Percentiles rank a stretch among this genome's conserved stretches.
Evolutionary conservation across 2,329 filamentous ascomycete species (phyloP).

Genomic region (Claviceps capensis): DNA sequence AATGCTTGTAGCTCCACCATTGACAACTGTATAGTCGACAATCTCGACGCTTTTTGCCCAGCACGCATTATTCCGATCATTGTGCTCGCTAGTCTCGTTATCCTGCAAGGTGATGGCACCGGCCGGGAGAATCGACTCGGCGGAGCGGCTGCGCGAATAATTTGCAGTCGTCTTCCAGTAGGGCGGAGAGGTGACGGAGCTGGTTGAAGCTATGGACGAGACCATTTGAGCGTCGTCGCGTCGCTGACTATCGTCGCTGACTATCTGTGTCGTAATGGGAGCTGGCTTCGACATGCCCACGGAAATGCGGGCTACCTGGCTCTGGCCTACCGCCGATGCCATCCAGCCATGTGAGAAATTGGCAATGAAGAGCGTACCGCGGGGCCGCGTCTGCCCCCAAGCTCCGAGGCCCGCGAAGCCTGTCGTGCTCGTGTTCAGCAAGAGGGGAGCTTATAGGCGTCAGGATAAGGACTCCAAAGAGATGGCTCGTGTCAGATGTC

Average conservation of each 20-base stretch:
- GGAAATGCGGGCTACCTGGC: conserved; percentile 7
- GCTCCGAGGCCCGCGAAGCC: not conserved
- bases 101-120: conserved; percentile 49
- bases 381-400: no score
- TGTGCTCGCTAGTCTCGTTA: conserved; percentile 40
- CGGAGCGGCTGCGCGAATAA: conserved; percentile 29
- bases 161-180: conserved; percentile 26
- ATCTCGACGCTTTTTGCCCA: conserved; percentile 53
- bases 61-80: conserved; percentile 42
- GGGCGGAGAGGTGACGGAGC: conserved; percentile 25
- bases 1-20: conserved; percentile 41
- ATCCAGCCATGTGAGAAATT: conserved; percentile 18
- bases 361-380: conserved; percentile 7
- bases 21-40: conserved; percentile 41
- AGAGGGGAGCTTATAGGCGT: not conserved
- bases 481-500: not conserved
- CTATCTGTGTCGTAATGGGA: not conserved
- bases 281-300: not conserved
- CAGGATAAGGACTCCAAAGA: not conserved
- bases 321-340: conserved; percentile 18
- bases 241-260: conserved; percentile 7
- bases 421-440: not conserved
- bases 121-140: conserved; percentile 32
- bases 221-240: conserved; percentile 4
- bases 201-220: conserved; percentile 14